Conservation (phyloP, 73 alveolate genomes). For the Stentor coeruleus region DNA sequence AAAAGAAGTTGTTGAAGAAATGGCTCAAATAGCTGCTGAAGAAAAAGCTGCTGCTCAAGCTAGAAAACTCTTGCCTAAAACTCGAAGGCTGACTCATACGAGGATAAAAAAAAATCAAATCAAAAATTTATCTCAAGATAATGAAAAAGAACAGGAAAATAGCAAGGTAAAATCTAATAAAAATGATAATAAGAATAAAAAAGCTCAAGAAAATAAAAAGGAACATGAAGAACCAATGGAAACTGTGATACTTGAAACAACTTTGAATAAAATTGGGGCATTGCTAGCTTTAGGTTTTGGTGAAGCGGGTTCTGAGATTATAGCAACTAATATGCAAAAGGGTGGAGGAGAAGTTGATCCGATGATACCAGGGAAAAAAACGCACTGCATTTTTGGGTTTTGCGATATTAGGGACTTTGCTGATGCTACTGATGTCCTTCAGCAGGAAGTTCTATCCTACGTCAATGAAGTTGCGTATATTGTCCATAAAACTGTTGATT, state of each 20-base stretch:
- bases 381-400: conserved; percentile 91
- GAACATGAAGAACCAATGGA: conserved; percentile 42
- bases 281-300: conserved; percentile 81
- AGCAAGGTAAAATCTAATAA: conserved; percentile 13
- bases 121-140: no score
- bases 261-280: conserved; percentile 82
- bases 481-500: conserved; percentile 79
- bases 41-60: no score
- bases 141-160: conserved; percentile 34
- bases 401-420: conserved; percentile 87
- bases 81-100: no score
- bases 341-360: conserved; percentile 93
- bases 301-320: conserved; percentile 91
- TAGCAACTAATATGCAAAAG: conserved; percentile 82
- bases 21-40: no score
- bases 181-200: neutral
- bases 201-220: conserved; percentile 26
- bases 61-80: no score
- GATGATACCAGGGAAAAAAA: conserved; percentile 93
- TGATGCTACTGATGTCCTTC: conserved; percentile 86
- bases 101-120: no score
- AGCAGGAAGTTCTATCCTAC: conserved; percentile 85
- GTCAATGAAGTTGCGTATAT: conserved; percentile 96
- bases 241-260: conserved; percentile 80
- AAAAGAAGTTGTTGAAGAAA: conserved; percentile 21